These are phyloP conservation scores for Didymella keratinophila DNA, from an alignment of 2,329 filamentous ascomycete species.

Conservation along the genomic window DNA sequence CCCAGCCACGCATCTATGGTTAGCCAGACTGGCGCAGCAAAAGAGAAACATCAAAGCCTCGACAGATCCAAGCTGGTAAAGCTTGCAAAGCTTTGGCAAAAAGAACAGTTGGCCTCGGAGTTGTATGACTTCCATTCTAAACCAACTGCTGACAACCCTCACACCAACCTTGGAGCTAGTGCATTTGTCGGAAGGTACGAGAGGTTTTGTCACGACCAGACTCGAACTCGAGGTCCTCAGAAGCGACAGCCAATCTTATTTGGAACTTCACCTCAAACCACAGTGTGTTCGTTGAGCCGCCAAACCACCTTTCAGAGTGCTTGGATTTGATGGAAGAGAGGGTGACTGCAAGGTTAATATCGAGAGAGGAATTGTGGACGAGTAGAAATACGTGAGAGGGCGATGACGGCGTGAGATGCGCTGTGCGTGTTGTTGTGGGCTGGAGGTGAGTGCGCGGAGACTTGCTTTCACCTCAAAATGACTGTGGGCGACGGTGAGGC, in stretches of 20 bases:
- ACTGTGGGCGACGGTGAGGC: too few relatives aligned
- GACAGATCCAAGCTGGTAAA: too few relatives aligned
- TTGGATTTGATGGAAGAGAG: background rate
- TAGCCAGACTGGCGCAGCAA: too few relatives aligned
- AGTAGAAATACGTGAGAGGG: too few relatives aligned
- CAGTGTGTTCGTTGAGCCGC: background rate
- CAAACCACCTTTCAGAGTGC: background rate
- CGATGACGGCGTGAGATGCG: too few relatives aligned
- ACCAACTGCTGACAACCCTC: background rate
- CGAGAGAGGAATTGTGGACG: too few relatives aligned
- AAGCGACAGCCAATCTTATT: background rate
- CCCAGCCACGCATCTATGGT: too few relatives aligned
- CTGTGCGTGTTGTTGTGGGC: too few relatives aligned
- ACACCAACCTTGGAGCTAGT: background rate
- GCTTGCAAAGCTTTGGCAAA: background rate
- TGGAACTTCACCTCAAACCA: background rate
- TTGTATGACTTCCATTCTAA: background rate
- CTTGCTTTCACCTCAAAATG: too few relatives aligned
- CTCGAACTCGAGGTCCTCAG: background rate
- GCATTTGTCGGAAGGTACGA: background rate
- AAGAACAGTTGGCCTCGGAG: background rate
- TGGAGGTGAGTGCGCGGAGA: too few relatives aligned
- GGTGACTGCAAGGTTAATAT: too few relatives aligned
- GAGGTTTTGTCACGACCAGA: background rate
- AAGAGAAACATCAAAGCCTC: too few relatives aligned